Conservation (phyloP, 176 grass and related monocot genomes). For the Phragmites australis region DNA sequence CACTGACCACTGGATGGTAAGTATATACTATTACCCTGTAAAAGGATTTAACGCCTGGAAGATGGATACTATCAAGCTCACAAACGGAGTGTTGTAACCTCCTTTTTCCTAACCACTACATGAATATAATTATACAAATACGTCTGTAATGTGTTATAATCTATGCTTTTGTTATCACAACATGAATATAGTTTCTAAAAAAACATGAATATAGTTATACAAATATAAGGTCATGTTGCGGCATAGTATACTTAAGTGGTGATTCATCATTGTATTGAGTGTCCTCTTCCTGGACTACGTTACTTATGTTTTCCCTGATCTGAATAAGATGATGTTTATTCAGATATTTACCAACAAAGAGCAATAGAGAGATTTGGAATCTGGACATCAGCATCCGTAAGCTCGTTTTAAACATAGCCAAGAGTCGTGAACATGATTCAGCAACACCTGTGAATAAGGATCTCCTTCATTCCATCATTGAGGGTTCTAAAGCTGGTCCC, state of each 20-base stretch:
- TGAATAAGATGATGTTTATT: background rate
- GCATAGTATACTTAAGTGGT: too few relatives aligned
- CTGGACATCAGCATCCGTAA: slow-evolving; percentile 40
- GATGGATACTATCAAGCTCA: too few relatives aligned
- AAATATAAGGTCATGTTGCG: background rate
- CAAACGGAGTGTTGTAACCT: too few relatives aligned
- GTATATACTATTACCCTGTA: too few relatives aligned
- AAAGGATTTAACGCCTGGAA: too few relatives aligned
- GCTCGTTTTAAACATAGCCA: slow-evolving; percentile 53
- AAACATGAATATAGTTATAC: too few relatives aligned
- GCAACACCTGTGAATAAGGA: background rate
- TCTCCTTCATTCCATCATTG: slow-evolving; percentile 67
- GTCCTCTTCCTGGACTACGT: background rate
- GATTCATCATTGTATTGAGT: too few relatives aligned
- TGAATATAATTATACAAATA: too few relatives aligned
- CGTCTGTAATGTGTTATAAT: background rate
- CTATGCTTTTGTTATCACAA: background rate
- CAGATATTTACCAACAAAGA: slow-evolving; percentile 69
- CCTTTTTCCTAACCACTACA: too few relatives aligned
- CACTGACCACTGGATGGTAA: too few relatives aligned
- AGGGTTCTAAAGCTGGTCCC: slow-evolving; percentile 42
- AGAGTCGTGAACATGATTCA: slow-evolving; percentile 34
- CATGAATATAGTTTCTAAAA: background rate
- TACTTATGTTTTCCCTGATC: background rate
- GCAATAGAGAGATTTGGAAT: slow-evolving; percentile 66